Base-by-base conservation (phyloP, 352 stramenopile species). In the Phytophthora multivora region DNA sequence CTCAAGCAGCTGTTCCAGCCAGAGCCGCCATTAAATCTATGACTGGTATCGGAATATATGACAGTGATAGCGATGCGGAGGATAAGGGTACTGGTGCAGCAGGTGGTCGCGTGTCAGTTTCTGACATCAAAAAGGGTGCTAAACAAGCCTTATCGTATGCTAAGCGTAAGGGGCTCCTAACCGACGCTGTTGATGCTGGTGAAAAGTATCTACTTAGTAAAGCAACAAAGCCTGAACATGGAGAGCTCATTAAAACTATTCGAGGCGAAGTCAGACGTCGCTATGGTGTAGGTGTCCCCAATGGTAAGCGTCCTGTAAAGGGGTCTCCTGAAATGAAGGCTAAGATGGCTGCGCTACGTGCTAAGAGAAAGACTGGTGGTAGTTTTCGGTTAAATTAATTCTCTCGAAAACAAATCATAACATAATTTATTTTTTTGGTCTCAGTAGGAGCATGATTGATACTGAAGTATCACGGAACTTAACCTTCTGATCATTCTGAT, bases 261-360 rank as follows among this genome's bases (percentile, higher is more conserved):
- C 33, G 43, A 13, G 35, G 47, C 12, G 33, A 61, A 8, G 38
- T 67, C 0, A n/a, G 11, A 1, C n/a, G 46, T 7, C 59, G 42
- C 11, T 67, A 61, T 12, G 59, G 59, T 28, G 50, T 67, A 0
- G 59, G 59, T 5, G 18, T 61, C 21, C 21, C 21, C 21, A 23
- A 23, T 6, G 8, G 16, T 45, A 60, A 51, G 30, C 49, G 25
- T 40, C 13, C 16, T 5, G 25, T 35, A n/a, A 60, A 61, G 13
- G 59, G 36, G 0, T 39, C 15, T 0, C 40, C 19, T 12, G 31
- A 66, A 55, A 23, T 23, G 5, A 67, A 61, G 51, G 23, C 5
- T 30, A 25, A 23, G 4, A 61, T 67, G 47, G 38, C 48, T 3
- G 21, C 33, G 25, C 0, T 57, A 11, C 61, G 61, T 16, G 38